A percentile compares a stretch with the other conserved stretches of the same genome.
Evolutionary conservation across 208 protist species (phyloP).

Genomic region (Leishmania major): DNA sequence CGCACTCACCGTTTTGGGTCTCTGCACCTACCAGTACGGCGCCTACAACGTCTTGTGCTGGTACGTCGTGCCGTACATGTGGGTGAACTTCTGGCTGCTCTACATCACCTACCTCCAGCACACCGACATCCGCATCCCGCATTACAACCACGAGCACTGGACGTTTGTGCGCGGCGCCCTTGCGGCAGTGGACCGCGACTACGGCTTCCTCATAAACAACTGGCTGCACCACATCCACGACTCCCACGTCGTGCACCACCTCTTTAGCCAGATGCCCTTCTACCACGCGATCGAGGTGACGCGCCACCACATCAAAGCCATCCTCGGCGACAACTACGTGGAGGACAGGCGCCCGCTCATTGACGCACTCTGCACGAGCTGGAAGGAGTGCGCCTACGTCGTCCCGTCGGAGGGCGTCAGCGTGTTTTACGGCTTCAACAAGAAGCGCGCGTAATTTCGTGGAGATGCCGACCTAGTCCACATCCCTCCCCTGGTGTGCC

Average conservation of each 20-base stretch:
- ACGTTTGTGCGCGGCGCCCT: conserved; percentile 94
- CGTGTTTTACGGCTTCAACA: conserved; percentile 62
- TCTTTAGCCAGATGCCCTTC: conserved; percentile 94
- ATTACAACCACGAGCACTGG: conserved; percentile 92
- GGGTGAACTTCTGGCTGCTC: conserved; percentile 93
- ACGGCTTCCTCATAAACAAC: conserved; percentile 80
- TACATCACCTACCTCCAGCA: conserved; percentile 95
- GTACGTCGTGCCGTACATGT: conserved; percentile 86
- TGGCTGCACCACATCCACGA: conserved; percentile 94
- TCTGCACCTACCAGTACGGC: conserved; percentile 54
- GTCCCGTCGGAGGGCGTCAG: conserved; percentile 76
- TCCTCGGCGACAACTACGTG: conserved; percentile 76
- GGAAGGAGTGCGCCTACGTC: conserved; percentile 81
- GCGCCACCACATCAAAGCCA: conserved; percentile 66
- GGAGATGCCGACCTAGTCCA: neutral
- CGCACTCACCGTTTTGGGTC: conserved; percentile 47
- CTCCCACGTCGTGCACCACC: conserved; percentile 95
- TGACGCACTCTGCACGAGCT: conserved; percentile 45
- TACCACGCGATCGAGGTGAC: conserved; percentile 93
- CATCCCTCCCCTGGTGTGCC: neutral
- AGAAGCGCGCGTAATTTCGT: conserved; percentile 19
- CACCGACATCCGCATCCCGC: conserved; percentile 89
- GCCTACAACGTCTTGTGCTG: conserved; percentile 62
- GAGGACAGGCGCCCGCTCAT: conserved; percentile 57
- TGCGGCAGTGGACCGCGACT: conserved; percentile 91